Conservation (phyloP, 2,329 filamentous ascomycete genomes). For the Scedosporium apiospermum region DNA sequence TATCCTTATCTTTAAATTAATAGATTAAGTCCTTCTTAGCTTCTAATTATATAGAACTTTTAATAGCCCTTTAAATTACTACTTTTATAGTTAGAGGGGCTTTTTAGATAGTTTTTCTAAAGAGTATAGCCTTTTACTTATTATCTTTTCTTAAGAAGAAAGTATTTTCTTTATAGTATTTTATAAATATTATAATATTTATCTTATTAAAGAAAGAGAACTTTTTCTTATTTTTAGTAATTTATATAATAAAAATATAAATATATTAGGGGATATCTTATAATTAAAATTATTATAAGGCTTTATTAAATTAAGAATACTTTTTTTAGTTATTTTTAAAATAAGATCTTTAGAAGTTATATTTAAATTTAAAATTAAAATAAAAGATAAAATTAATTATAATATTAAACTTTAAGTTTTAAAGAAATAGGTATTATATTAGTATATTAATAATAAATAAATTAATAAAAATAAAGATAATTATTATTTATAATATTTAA, state of each 20-base stretch:
- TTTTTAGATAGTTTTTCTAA: background rate
- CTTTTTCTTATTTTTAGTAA: background rate
- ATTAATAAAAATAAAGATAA: no score
- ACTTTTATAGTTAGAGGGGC: background rate
- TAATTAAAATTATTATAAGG: background rate
- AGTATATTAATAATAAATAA: slow-evolving; percentile 1
- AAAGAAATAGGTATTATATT: no score
- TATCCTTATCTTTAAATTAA: background rate
- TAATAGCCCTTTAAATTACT: background rate
- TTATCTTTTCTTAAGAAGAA: background rate
- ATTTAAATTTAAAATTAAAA: background rate
- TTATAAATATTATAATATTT: background rate
- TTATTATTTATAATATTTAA: no score
- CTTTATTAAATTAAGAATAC: background rate
- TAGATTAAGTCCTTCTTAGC: background rate
- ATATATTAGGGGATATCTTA: background rate
- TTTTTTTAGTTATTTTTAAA: background rate
- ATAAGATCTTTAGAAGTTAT: background rate
- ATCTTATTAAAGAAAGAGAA: background rate
- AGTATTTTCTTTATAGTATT: background rate
- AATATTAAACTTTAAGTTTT: slow-evolving; percentile 2
- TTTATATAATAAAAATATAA: background rate
- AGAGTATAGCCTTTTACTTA: background rate
- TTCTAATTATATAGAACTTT: background rate
- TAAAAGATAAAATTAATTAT: background rate